These are phyloP conservation scores for Beauveria brongniartii DNA, from an alignment of 2,329 filamentous ascomycete species.

Conservation along the genomic window DNA sequence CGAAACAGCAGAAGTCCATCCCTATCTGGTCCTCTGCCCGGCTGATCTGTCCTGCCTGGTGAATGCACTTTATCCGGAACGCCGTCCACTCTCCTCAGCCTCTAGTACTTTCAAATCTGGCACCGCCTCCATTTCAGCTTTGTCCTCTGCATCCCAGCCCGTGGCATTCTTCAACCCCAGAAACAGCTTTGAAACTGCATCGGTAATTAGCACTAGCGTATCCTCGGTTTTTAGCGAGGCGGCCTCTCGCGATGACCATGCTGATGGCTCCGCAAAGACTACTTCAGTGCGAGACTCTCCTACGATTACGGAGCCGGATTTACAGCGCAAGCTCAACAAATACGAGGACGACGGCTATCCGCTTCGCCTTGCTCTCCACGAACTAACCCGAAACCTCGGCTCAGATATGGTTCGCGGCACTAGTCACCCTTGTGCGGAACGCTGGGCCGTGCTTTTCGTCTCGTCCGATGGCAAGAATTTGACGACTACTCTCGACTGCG, in stretches of 20 bases:
- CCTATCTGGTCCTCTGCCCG: slow-evolving; percentile 71
- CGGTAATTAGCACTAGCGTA: slow-evolving; percentile 63
- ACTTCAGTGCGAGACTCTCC: slow-evolving; percentile 49
- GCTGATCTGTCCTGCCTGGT: slow-evolving; percentile 73
- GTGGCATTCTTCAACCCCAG: slow-evolving; percentile 53
- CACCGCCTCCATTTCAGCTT: slow-evolving; percentile 60
- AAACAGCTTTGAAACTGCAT: slow-evolving; percentile 56
- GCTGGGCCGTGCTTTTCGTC: slow-evolving; percentile 76
- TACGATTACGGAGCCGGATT: slow-evolving; percentile 36
- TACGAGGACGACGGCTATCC: slow-evolving; percentile 59
- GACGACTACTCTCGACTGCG: slow-evolving; percentile 65
- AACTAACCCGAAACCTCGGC: slow-evolving; percentile 61
- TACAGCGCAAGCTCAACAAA: slow-evolving; percentile 37
- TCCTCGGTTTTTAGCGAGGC: slow-evolving; percentile 65
- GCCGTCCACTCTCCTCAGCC: slow-evolving; percentile 53
- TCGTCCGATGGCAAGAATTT: slow-evolving; percentile 63
- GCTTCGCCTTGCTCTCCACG: slow-evolving; percentile 59
- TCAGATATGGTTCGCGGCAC: slow-evolving; percentile 56
- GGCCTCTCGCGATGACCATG: slow-evolving; percentile 54
- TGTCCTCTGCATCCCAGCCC: slow-evolving; percentile 58
- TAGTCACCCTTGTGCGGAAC: slow-evolving; percentile 72
- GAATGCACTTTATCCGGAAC: slow-evolving; percentile 75
- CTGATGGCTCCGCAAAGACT: slow-evolving; percentile 45
- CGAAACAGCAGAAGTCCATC: slow-evolving; percentile 71
- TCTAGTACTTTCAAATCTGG: slow-evolving; percentile 57